These are phyloP conservation scores for Phaffia tasmanica DNA, from an alignment of 768 basidiomycete species.

Conservation along the genomic window DNA sequence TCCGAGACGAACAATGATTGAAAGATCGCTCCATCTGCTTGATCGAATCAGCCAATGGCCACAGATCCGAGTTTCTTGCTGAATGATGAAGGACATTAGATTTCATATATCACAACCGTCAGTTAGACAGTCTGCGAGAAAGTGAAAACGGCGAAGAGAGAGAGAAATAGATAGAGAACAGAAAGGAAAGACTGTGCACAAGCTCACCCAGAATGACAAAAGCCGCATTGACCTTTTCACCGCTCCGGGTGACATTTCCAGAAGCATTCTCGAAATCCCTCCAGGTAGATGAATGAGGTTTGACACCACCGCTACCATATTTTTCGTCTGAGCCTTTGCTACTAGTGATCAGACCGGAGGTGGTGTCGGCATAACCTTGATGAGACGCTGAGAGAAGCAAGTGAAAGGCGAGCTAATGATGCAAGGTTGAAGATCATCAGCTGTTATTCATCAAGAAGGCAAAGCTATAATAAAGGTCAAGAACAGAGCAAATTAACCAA, in stretches of 20 bases:
- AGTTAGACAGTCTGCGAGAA: too few species aligned
- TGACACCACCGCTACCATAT: slow-evolving; percentile 17
- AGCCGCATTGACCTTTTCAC: slow-evolving; percentile 59
- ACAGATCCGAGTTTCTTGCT: slow-evolving; percentile 52
- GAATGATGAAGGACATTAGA: neutral
- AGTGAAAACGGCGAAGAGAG: neutral
- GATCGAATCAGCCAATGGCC: slow-evolving; percentile 50
- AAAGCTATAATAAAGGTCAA: too few species aligned
- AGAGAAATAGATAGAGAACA: neutral
- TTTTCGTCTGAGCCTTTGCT: slow-evolving; percentile 3
- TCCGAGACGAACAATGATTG: slow-evolving; percentile 46
- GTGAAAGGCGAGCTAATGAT: slow-evolving; percentile 33
- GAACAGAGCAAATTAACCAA: too few species aligned
- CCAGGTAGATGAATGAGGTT: slow-evolving; percentile 30
- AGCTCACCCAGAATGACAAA: slow-evolving; percentile 55
- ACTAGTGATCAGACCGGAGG: slow-evolving; percentile 29
- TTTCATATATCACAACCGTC: neutral
- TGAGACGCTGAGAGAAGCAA: slow-evolving; percentile 34
- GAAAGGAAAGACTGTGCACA: neutral
- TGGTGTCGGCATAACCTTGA: slow-evolving; percentile 35
- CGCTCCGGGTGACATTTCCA: slow-evolving; percentile 24
- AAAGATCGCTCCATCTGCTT: slow-evolving; percentile 78
- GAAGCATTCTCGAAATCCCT: slow-evolving; percentile 18
- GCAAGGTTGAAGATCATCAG: neutral
- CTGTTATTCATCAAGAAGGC: too few species aligned